Evolutionary conservation across 2,329 filamentous ascomycete species (phyloP), one percentile per base, ranked within the genome.

Genomic region (Onygenales sp.): DNA sequence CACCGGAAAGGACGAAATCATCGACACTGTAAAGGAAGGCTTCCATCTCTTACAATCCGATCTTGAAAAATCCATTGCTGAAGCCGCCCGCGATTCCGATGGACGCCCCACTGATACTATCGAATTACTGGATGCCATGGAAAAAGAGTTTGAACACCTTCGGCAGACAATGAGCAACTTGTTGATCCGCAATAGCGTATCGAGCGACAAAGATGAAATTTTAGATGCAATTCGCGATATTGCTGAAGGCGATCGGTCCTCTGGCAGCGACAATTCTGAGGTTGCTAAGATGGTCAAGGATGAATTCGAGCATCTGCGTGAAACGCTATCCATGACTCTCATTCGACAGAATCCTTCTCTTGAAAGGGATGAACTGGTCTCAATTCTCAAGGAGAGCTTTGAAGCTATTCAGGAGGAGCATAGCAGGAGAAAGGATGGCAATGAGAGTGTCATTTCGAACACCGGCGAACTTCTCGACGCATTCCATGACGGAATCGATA

Each of bases 101-200:
- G 47, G 47, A 2, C 61, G 61, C 9, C 66, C 64, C 9, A 66
- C 83, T 0, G 84, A 89, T 57, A 79, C 89, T n/a, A 76, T 80
- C 0, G 78, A 80, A 42, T 75, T 88, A n/a, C 78, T 84, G 41
- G 85, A 89, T 55, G 81, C 88, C 50, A 84, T 95, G 67, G 87
- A 86, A 65, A 82, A 83, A 42, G 89, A 94, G 63, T 86, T 95
- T 49, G 88, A 93, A 58, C 84, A 89, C 52, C 78, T 95, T 7
- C 84, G 89, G 31, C 85, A 90, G 14, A 81, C 86, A 0, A 80
- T 95, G 49, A 87, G 89, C 65, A 82, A 79, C 7, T 80, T 84
- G 0, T 76, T 88, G 59, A 75, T 87, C 6, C 82, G 82, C 7
- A 77, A 72, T n/a, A 71, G 78, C 47, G 71, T 75, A n/a, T 68